Percentiles rank a stretch among this genome's conserved stretches.
Evolutionary conservation across 73 alveolate genomes (phyloP).

Genomic region (Paramecium primaurelia): DNA sequence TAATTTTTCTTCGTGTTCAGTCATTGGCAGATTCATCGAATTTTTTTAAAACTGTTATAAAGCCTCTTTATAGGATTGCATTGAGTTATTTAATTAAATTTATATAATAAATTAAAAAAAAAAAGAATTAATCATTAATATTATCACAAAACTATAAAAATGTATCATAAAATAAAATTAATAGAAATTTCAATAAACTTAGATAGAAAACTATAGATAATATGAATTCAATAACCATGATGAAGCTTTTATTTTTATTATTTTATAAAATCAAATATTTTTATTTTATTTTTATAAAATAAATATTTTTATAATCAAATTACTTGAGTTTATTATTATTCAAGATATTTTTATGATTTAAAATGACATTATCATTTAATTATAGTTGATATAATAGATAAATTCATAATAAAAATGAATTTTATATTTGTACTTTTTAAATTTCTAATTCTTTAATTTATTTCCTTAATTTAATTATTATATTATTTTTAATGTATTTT

Average conservation of each 20-base stretch:
- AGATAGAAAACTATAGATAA: no score
- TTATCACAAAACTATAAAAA: background rate
- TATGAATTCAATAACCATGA: no score
- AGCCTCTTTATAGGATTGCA: conserved; percentile 43
- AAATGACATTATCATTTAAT: background rate
- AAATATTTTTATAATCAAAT: no score
- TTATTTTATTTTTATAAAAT: no score
- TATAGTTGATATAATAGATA: background rate
- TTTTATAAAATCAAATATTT: no score
- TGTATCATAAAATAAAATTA: background rate
- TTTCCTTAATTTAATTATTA: no score
- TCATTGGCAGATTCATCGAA: conserved; percentile 47
- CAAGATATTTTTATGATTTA: background rate
- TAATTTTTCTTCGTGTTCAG: conserved; percentile 40
- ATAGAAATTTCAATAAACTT: no score
- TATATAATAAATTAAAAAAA: background rate
- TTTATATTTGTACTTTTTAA: no score
- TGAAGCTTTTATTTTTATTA: no score
- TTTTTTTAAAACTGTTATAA: conserved; percentile 30
- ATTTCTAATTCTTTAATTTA: no score
- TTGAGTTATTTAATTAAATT: background rate
- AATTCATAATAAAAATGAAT: background rate
- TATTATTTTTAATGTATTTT: no score
- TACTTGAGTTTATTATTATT: no score
- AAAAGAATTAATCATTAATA: background rate